These are phyloP conservation scores for Jacaranda mimosifolia DNA, from an alignment of 257 asterid species.

Conservation along the genomic window DNA sequence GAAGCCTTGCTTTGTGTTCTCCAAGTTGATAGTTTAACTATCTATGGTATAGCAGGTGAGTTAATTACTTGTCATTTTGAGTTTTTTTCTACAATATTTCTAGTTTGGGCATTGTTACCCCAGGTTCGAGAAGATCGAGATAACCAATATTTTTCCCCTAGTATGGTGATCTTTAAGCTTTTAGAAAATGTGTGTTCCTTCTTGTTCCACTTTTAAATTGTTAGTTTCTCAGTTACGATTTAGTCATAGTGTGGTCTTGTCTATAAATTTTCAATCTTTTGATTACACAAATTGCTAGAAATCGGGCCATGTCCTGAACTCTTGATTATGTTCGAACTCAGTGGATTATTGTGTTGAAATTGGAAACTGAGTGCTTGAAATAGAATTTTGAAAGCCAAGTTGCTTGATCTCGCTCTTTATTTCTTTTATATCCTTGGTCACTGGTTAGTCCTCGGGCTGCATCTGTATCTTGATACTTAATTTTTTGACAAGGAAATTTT, in stretches of 20 bases:
- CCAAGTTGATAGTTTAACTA: constrained; percentile 74
- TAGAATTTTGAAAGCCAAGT: constrained; percentile 17
- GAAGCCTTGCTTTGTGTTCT: constrained; percentile 88
- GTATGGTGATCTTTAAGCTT: constrained; percentile 24
- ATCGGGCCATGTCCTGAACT: neutral
- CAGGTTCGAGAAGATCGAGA: constrained; percentile 19
- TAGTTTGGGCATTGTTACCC: neutral
- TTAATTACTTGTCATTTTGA: constrained; percentile 17
- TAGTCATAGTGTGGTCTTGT: constrained; percentile 8
- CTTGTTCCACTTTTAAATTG: constrained; percentile 26
- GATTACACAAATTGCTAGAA: neutral
- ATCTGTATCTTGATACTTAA: constrained; percentile 28
- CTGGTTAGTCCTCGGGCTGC: constrained; percentile 27
- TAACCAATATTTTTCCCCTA: constrained; percentile 7
- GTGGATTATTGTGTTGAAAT: constrained; percentile 17
- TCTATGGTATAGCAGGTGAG: constrained; percentile 75
- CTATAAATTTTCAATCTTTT: constrained; percentile 1
- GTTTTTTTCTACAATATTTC: constrained; percentile 10
- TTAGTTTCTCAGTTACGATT: constrained; percentile 23
- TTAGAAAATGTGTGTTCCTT: constrained; percentile 13
- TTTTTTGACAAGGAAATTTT: constrained; percentile 35
- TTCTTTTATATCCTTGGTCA: constrained; percentile 22
- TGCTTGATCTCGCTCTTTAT: neutral
- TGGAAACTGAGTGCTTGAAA: constrained; percentile 6
- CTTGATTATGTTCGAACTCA: constrained; percentile 2